Base-by-base conservation (phyloP, 176 grass and related monocot species). In the Raddia distichophylla region DNA sequence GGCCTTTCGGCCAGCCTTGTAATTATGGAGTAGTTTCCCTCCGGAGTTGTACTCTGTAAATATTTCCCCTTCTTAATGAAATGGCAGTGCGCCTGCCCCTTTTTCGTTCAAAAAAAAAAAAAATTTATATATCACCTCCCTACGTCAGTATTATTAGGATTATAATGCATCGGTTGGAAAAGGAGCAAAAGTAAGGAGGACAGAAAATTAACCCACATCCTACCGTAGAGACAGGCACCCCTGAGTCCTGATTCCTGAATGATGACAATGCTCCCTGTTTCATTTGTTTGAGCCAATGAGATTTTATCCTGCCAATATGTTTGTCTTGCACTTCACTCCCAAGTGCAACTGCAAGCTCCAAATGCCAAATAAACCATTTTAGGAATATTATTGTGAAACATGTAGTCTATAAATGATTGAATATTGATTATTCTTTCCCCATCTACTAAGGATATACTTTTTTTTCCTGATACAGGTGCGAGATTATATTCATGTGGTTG, bases 401-500 rank as follows among this genome's bases (percentile, higher is more conserved):
- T 54, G 32, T 62, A 76, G 50, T 43, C 73, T 57, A 16, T 37
- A n/a, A 61, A 18, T 62, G 66, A 52, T 10, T 65, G 57, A 52
- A 69, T 57, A 67, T 10, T 65, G 57, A 52, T 62, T 57, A 67
- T 62, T 12, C 20, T 62, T 27, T 86, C 73, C 10, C 4, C 37
- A 81, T 76, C 8, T 63, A 58, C 43, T 77, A 65, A 85, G 34
- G 75, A 82, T 42, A 77, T 46, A 4, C 35, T 56, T 66, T 80
- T 66, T 80, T 55, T 85, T 13, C 18, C 47, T 71, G 56, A 48
- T 71, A 63, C 81, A 98, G 92, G 81, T 98, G 83, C 87, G 95
- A 33, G 92, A 98, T 82, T 98, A 98, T 47, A 95, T 98, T 73
- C 95, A 98, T 84, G 92, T 98, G 54, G 62, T 98, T 82, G 95